phyloP scores from a whole-genome alignment of 1,139 yeast species.

The Waltiozyma sp. region DNA sequence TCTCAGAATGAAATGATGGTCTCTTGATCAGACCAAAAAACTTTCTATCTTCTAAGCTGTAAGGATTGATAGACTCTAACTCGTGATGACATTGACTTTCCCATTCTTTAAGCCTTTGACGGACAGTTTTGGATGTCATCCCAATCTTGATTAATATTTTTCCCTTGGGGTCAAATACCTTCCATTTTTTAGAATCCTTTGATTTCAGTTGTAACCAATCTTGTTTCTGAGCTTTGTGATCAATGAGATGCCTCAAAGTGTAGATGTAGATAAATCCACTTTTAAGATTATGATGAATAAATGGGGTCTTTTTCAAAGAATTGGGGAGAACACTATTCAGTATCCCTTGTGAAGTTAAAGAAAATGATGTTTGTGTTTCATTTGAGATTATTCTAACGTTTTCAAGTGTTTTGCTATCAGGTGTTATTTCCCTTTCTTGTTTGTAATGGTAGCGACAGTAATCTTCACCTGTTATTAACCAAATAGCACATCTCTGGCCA shows the following conservation, averaged over 20 bases:
- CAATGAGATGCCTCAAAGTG: constrained; percentile 33
- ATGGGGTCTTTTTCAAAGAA: neutral
- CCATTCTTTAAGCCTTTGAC: constrained; percentile 41
- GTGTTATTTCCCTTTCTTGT: neutral
- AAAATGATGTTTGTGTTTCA: no score
- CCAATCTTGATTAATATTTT: constrained; percentile 44
- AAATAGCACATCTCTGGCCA: neutral
- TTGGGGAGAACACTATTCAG: neutral
- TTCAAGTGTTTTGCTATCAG: no score
- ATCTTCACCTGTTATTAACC: neutral
- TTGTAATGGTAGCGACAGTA: neutral
- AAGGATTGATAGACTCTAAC: constrained; percentile 28
- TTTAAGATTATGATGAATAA: constrained; percentile 1
- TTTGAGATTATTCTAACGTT: no score
- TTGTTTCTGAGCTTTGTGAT: constrained; percentile 18
- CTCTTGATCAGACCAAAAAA: constrained; percentile 2
- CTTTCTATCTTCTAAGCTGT: constrained; percentile 1
- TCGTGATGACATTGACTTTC: constrained; percentile 40
- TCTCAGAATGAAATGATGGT: constrained; percentile 1
- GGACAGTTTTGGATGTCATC: constrained; percentile 38
- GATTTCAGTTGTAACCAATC: constrained; percentile 21
- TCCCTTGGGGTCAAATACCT: constrained; percentile 29
- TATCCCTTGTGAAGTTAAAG: neutral
- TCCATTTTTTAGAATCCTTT: constrained; percentile 23
- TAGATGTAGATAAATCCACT: constrained; percentile 43